These are phyloP conservation scores for Metschnikowia orientalis DNA, from an alignment of 805 yeast genomes.

Conservation along the genomic window DNA sequence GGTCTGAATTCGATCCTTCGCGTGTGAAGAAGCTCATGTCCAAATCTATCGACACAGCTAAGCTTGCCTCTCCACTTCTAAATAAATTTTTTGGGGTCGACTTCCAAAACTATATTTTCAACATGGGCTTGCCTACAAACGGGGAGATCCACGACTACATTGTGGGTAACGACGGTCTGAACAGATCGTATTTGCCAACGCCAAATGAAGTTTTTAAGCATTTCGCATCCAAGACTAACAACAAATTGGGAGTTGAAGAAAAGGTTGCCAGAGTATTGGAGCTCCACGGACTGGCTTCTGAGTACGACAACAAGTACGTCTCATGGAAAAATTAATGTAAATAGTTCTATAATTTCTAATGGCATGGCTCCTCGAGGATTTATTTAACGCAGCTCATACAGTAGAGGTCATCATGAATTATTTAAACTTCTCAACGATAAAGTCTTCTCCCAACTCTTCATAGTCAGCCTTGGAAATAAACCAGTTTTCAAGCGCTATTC, in stretches of 20 bases:
- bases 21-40: constrained; percentile 20
- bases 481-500: constrained; percentile 42
- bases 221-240: constrained; percentile 48
- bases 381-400: too few relatives aligned
- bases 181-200: constrained; percentile 64
- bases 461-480: constrained; percentile 63
- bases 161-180: constrained; percentile 63
- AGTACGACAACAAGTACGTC: constrained; percentile 40
- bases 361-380: too few relatives aligned
- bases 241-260: constrained; percentile 55
- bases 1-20: constrained; percentile 31
- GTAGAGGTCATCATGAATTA: constrained; percentile 15
- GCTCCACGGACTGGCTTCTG: constrained; percentile 46
- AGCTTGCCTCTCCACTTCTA: constrained; percentile 31
- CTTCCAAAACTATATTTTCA: constrained; percentile 49
- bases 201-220: constrained; percentile 61
- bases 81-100: constrained; percentile 36
- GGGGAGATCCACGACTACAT: constrained; percentile 59
- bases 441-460: constrained; percentile 56
- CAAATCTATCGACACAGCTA: constrained; percentile 17
- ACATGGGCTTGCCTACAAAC: constrained; percentile 79
- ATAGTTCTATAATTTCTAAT: background rate
- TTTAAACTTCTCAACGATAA: constrained; percentile 42
- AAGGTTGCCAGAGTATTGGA: constrained; percentile 59
- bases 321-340: constrained; percentile 31